Evolutionary conservation across 768 basidiomycete genomes (phyloP).

Genomic region (Trametes sanguinea): DNA sequence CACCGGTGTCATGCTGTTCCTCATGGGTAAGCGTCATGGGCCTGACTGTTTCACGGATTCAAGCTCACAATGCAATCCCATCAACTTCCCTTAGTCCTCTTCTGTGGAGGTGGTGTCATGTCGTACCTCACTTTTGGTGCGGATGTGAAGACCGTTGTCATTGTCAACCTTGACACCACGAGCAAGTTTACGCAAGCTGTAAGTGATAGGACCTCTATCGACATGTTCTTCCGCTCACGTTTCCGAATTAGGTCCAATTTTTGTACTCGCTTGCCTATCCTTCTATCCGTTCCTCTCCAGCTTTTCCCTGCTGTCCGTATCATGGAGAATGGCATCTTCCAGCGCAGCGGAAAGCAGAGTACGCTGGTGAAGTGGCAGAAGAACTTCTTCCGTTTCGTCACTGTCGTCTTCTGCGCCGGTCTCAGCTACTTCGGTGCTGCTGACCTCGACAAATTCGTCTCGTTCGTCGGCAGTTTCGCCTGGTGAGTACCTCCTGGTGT

Average conservation of each 20-base stretch:
- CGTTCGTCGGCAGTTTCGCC: slow-evolving; percentile 90
- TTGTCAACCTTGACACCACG: slow-evolving; percentile 86
- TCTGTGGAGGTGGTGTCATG: slow-evolving; percentile 84
- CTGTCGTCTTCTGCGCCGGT: slow-evolving; percentile 79
- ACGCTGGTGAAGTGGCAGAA: slow-evolving; percentile 92
- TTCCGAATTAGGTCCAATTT: slow-evolving; percentile 62
- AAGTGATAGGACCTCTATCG: slow-evolving; percentile 32
- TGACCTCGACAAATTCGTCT: slow-evolving; percentile 95
- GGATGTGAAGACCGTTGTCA: slow-evolving; percentile 87
- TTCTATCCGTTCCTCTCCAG: slow-evolving; percentile 90
- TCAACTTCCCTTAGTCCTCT: slow-evolving; percentile 54
- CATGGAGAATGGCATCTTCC: slow-evolving; percentile 93
- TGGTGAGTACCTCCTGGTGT: slow-evolving; percentile 55
- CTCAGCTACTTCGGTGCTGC: slow-evolving; percentile 81
- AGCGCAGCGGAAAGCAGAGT: slow-evolving; percentile 81
- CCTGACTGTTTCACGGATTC: no score
- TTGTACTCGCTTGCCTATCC: slow-evolving; percentile 90
- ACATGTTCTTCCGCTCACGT: slow-evolving; percentile 12
- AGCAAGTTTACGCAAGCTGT: slow-evolving; percentile 89
- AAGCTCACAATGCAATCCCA: background rate
- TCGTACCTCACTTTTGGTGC: slow-evolving; percentile 89
- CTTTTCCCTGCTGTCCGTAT: slow-evolving; percentile 98
- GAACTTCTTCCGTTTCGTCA: slow-evolving; percentile 79
- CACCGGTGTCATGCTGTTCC: slow-evolving; percentile 88
- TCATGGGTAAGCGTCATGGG: slow-evolving; percentile 52